Conservation (phyloP, 345 rosid species). For the thale cress (Arabidopsis thaliana) region TAIR10.1 NC_003076.8:16220501-16221000, state of each 20-base stretch:
- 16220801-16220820: constrained; percentile 20
- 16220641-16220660: constrained; percentile 25
- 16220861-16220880: constrained; percentile 71
- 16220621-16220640: constrained; percentile 12
- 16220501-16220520: constrained; percentile 14
- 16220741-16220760: constrained; percentile 24
- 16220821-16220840: constrained; percentile 37
- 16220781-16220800: not conserved
- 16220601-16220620: constrained; percentile 4
- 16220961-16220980: constrained; percentile 90
- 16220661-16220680: not conserved
- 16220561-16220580: constrained; percentile 3
- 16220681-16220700: constrained; percentile 6
- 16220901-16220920: constrained; percentile 64
- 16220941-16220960: constrained; percentile 59
- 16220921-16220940: constrained; percentile 68
- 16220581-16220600: constrained; percentile 10
- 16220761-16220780: constrained; percentile 19
- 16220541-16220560: not conserved
- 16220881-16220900: constrained; percentile 82
- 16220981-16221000: constrained; percentile 79
- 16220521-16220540: not conserved
- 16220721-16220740: constrained; percentile 25
- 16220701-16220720: constrained; percentile 25
- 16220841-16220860: constrained; percentile 59